These are phyloP conservation scores for Jaapia argillacea DNA, from an alignment of 768 basidiomycete species.

Conservation along the genomic window DNA sequence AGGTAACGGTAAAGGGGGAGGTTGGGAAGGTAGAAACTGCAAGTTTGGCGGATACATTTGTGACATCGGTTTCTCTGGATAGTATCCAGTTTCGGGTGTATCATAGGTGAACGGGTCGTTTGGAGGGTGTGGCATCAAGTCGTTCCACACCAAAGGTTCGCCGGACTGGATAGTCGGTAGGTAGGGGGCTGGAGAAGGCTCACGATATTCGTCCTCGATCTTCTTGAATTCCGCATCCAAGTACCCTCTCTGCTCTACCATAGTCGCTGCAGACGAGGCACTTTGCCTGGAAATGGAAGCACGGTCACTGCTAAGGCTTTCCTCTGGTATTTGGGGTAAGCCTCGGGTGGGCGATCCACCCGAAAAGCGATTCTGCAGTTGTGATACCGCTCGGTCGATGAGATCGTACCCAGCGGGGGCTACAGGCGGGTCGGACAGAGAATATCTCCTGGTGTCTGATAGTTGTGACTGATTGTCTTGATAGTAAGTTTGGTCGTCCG, in stretches of 20 bases:
- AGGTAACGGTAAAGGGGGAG: background rate
- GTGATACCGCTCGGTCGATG: no score
- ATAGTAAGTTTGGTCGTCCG: no score
- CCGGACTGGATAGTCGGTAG: conserved; percentile 23
- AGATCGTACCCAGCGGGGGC: no score
- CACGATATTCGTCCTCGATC: conserved; percentile 3
- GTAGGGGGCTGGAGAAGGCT: conserved; percentile 1
- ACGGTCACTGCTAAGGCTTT: no score
- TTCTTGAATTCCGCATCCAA: background rate
- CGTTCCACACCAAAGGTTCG: conserved; percentile 18
- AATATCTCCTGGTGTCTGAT: no score
- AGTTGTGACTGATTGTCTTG: no score
- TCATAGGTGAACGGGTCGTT: conserved; percentile 17
- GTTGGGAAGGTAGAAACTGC: background rate
- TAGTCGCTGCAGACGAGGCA: conserved; percentile 7
- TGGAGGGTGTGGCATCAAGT: conserved; percentile 3
- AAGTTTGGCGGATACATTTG: no score
- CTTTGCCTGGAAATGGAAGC: conserved; percentile 12
- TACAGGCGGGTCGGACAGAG: no score
- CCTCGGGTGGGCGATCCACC: no score
- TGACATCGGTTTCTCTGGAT: no score
- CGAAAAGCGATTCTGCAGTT: no score
- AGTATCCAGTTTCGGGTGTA: background rate
- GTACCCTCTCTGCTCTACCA: conserved; percentile 1
- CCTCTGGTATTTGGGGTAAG: no score